These are phyloP conservation scores for Tolypocladium sp. DNA, from an alignment of 2,329 filamentous ascomycete species.

Conservation along the genomic window DNA sequence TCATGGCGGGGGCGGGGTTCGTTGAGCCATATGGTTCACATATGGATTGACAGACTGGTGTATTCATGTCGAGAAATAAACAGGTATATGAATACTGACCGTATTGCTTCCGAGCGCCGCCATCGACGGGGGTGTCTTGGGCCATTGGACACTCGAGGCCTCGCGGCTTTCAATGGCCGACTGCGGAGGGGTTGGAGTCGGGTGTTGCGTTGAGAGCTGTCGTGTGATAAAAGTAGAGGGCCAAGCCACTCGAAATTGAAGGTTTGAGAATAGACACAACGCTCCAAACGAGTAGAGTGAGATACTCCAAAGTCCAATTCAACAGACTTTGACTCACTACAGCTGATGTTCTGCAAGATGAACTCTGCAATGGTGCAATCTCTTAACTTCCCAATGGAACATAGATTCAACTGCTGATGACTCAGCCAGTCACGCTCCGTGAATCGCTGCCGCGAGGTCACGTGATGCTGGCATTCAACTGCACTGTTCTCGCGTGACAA, in stretches of 20 bases:
- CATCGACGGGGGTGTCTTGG: conserved; percentile 10
- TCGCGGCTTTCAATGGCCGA: not conserved
- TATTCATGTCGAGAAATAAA: not conserved
- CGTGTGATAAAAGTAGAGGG: too few relatives aligned
- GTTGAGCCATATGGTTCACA: not conserved
- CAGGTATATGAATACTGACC: conserved; percentile 14
- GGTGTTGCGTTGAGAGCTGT: not conserved
- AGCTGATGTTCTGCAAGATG: not conserved
- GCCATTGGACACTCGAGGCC: conserved; percentile 9
- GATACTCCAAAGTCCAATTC: not conserved
- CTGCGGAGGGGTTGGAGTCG: not conserved
- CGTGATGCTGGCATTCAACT: not conserved
- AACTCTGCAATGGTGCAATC: not conserved
- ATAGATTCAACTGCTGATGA: not conserved
- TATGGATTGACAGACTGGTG: not conserved
- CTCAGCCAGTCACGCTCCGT: not conserved
- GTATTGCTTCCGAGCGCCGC: conserved; percentile 13
- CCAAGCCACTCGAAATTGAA: not conserved
- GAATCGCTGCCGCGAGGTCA: not conserved
- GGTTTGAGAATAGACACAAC: not conserved
- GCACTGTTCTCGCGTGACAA: not conserved
- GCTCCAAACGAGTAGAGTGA: not conserved
- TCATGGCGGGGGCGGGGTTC: not conserved
- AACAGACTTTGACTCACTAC: not conserved
- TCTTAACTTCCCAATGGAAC: not conserved